A percentile compares a stretch with the other conserved stretches of the same genome.
phyloP scores from a whole-genome alignment of 2,329 filamentous ascomycete species.

The Polytolypa hystricis region DNA sequence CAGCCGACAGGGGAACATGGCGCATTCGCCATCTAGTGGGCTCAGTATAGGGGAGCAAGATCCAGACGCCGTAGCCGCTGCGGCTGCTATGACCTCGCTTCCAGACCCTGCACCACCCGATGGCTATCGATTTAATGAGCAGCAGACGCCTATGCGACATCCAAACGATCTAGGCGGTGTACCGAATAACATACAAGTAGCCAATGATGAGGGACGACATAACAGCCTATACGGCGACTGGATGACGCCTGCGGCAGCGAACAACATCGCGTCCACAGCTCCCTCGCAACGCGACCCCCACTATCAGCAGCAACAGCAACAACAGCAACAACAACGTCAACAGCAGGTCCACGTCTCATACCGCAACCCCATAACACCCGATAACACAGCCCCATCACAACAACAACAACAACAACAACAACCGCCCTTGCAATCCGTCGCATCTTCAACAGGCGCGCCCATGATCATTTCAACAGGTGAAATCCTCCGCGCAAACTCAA shows the following conservation, averaged over 20 bases:
- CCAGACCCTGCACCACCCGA: neutral
- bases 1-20: conserved; percentile 71
- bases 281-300: neutral
- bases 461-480: neutral
- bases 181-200: neutral
- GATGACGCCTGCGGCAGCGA: conserved; percentile 40
- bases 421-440: neutral
- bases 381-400: neutral
- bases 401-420: neutral
- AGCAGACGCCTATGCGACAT: neutral
- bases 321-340: neutral
- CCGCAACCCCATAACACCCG: neutral
- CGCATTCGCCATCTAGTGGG: conserved; percentile 69
- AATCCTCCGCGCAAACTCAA: neutral
- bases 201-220: conserved; percentile 17
- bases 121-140: conserved; percentile 1
- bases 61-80: conserved; percentile 49
- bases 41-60: conserved; percentile 69
- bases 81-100: conserved; percentile 40
- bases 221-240: conserved; percentile 42
- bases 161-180: neutral
- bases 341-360: neutral
- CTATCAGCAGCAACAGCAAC: neutral
- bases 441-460: neutral
- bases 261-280: neutral